phyloP scores from a whole-genome alignment of 768 basidiomycete genomes.

The Hydnomerulius pinastri region DNA sequence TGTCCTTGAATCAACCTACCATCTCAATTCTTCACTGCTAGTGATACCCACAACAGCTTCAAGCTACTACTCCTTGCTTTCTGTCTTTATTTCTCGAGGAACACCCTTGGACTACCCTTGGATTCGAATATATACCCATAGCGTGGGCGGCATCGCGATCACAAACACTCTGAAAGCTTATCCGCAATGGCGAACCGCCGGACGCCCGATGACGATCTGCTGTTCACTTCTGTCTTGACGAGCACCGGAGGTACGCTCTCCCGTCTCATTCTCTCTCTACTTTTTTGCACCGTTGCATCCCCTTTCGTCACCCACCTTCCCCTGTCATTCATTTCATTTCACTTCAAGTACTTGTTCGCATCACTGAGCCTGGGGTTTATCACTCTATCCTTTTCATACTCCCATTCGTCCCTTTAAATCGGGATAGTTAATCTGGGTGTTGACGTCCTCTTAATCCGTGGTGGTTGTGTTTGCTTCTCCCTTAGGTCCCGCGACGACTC shows the following conservation, averaged over 20 bases:
- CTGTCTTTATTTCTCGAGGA: too few relatives aligned
- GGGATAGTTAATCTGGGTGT: not conserved
- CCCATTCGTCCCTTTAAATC: not conserved
- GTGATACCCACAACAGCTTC: too few relatives aligned
- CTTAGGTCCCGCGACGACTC: conserved; percentile 12
- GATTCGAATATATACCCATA: conserved; percentile 6
- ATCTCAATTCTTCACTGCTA: too few relatives aligned
- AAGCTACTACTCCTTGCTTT: too few relatives aligned
- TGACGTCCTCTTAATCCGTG: not conserved
- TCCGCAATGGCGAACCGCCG: conserved; percentile 29
- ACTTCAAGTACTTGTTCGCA: conserved; percentile 1
- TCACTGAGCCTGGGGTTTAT: not conserved
- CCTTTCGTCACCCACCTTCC: conserved; percentile 9
- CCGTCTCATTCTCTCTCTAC: conserved; percentile 10
- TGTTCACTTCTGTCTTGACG: conserved; percentile 9
- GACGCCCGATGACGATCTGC: conserved; percentile 14
- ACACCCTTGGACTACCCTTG: not conserved
- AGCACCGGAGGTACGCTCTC: conserved; percentile 29
- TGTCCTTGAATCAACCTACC: not conserved
- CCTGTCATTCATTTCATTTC: conserved; percentile 7
- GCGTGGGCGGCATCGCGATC: not conserved
- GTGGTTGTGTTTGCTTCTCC: not conserved
- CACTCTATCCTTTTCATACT: not conserved
- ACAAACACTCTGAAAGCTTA: not conserved
- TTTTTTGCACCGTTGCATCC: too few relatives aligned